Evolutionary conservation across 495 filamentous ascomycete genomes (phyloP).

Genomic region (Penicillium dipodomyicola): DNA sequence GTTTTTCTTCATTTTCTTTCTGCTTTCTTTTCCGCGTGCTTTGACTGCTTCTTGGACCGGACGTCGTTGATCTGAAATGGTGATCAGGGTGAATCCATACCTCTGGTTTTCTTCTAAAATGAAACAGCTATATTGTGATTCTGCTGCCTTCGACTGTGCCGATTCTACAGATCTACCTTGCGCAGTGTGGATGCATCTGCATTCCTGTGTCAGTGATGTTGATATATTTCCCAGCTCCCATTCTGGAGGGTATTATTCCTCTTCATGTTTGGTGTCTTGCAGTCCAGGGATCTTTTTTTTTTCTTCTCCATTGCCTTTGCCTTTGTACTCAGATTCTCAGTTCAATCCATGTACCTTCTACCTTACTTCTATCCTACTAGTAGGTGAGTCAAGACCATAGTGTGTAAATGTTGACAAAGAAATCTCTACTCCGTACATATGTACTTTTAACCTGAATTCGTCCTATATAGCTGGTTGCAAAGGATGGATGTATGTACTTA

Average conservation of each 20-base stretch:
- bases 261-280: conserved; percentile 17
- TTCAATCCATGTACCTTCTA: conserved; percentile 34
- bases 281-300: conserved; percentile 14
- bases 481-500: too few relatives aligned
- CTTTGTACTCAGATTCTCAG: conserved; percentile 24
- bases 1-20: conserved; percentile 15
- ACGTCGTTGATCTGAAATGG: conserved; percentile 12
- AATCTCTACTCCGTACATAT: neutral
- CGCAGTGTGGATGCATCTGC: conserved; percentile 1
- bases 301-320: conserved; percentile 7
- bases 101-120: neutral
- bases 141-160: neutral
- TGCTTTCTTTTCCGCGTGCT: conserved; percentile 14
- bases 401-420: neutral
- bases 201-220: conserved; percentile 8
- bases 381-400: neutral
- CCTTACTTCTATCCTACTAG: neutral
- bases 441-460: neutral
- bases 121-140: conserved; percentile 2
- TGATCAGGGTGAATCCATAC: neutral
- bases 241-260: conserved; percentile 9
- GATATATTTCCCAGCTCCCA: conserved; percentile 8
- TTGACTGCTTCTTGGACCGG: conserved; percentile 14
- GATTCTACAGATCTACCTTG: neutral
- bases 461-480: too few relatives aligned